Evolutionary conservation across 164 flowering plant genomes (phyloP).

Genomic region (Chloranthus sessilifolius): DNA sequence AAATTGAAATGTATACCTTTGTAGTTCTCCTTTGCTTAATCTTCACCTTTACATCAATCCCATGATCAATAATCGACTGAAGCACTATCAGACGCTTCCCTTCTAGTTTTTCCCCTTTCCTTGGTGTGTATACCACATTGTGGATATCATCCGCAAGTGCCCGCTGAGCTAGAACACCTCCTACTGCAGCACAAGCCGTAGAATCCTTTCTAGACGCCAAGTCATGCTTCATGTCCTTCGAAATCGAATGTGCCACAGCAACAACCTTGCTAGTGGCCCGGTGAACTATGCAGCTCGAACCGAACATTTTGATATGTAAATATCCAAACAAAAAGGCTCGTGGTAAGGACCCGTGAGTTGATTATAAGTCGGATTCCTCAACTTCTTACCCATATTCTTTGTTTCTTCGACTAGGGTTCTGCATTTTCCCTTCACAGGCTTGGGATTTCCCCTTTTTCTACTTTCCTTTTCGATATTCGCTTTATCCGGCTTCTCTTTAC

Average conservation of each 20-base stretch:
- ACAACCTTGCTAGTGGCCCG: slow-evolving; percentile 88
- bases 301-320: slow-evolving; percentile 72
- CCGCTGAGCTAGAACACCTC: slow-evolving; percentile 65
- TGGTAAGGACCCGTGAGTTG: slow-evolving; percentile 81
- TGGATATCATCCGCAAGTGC: slow-evolving; percentile 92
- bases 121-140: slow-evolving; percentile 74
- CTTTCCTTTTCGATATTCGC: slow-evolving; percentile 16
- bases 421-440: slow-evolving; percentile 13
- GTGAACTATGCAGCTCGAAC: slow-evolving; percentile 89
- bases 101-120: slow-evolving; percentile 78
- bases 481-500: slow-evolving; percentile 17
- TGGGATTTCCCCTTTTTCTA: slow-evolving; percentile 24
- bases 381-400: slow-evolving; percentile 23
- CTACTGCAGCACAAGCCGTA: slow-evolving; percentile 71
- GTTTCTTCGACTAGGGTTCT: slow-evolving; percentile 1
- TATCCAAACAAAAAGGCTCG: slow-evolving; percentile 85
- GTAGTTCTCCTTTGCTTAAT: slow-evolving; percentile 50
- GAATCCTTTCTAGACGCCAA: slow-evolving; percentile 56
- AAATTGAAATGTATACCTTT: slow-evolving; percentile 15
- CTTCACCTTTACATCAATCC: slow-evolving; percentile 76
- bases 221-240: slow-evolving; percentile 83
- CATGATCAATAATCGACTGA: slow-evolving; percentile 56
- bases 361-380: slow-evolving; percentile 63
- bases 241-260: slow-evolving; percentile 88
- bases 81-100: slow-evolving; percentile 81